phyloP scores from a whole-genome alignment of 306 rosid species.

The Gastrolobium bilobum region DNA sequence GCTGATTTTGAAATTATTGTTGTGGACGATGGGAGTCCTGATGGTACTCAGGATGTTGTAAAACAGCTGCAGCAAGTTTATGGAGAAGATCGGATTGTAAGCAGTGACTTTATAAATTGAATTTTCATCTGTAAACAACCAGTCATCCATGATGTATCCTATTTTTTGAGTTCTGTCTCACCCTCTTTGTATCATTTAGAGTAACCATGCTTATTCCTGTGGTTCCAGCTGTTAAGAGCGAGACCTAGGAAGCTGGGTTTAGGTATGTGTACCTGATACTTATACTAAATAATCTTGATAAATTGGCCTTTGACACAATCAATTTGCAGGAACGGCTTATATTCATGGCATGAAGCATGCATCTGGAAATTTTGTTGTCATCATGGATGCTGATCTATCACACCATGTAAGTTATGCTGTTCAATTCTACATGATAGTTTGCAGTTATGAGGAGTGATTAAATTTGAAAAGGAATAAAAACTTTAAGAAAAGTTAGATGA shows the following conservation, averaged over 20 bases:
- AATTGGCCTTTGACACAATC: conserved; percentile 47
- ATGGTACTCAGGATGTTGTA: conserved; percentile 91
- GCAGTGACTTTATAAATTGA: conserved; percentile 40
- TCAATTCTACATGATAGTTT: conserved; percentile 31
- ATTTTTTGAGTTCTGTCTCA: neutral
- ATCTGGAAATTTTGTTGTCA: conserved; percentile 90
- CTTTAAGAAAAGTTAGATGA: neutral
- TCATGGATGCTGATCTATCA: conserved; percentile 97
- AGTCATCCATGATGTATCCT: conserved; percentile 3
- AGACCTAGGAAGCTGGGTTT: conserved; percentile 94
- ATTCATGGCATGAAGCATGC: conserved; percentile 96
- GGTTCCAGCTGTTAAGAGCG: conserved; percentile 78
- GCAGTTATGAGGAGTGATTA: conserved; percentile 16
- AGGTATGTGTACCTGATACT: conserved; percentile 63
- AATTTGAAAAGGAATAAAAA: conserved; percentile 28
- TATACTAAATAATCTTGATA: conserved; percentile 4
- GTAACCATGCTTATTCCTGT: conserved; percentile 37
- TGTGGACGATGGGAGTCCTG: conserved; percentile 98
- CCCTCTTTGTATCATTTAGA: conserved; percentile 9
- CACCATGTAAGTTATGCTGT: conserved; percentile 75
- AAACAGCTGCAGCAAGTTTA: conserved; percentile 86
- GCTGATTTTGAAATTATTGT: conserved; percentile 88
- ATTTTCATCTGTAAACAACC: conserved; percentile 10
- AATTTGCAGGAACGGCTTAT: conserved; percentile 90
- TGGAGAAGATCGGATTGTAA: conserved; percentile 90